Percentiles rank a stretch among this genome's conserved stretches.
These are phyloP conservation scores for Inosperma sp. DNA, from an alignment of 768 basidiomycete species.

Conservation along the genomic window DNA sequence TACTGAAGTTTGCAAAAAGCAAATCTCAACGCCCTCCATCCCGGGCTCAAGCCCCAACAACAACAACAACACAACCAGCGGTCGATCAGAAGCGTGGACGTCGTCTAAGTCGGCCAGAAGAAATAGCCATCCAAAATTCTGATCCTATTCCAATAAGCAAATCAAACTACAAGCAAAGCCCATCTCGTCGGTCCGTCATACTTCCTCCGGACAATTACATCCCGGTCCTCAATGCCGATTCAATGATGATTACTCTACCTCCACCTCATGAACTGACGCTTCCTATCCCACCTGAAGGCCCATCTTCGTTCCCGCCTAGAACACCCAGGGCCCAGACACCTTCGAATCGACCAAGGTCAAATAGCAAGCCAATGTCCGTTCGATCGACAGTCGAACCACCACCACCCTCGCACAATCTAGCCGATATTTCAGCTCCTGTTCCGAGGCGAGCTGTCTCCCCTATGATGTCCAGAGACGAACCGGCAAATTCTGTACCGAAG, in stretches of 20 bases:
- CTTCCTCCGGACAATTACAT: constrained; percentile 49
- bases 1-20: too few species aligned
- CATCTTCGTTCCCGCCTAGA: background rate
- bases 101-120: constrained; percentile 16
- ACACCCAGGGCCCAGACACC: constrained; percentile 9
- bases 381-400: too few species aligned
- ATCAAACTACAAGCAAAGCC: constrained; percentile 16
- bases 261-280: constrained; percentile 46
- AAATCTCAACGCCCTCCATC: background rate
- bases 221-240: constrained; percentile 38
- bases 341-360: background rate
- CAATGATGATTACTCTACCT: constrained; percentile 42
- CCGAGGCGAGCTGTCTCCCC: constrained; percentile 1
- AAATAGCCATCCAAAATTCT: constrained; percentile 9
- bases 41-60: constrained; percentile 9
- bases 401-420: too few species aligned
- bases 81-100: constrained; percentile 25
- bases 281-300: constrained; percentile 17
- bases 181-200: constrained; percentile 24
- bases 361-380: too few species aligned
- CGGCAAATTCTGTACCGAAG: background rate
- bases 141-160: constrained; percentile 18
- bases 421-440: constrained; percentile 8
- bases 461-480: constrained; percentile 6
- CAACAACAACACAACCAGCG: constrained; percentile 21